Evolutionary conservation across 306 rosid genomes (phyloP), one percentile per base, ranked within the genome.

Genomic region (Cicer arietinum): DNA sequence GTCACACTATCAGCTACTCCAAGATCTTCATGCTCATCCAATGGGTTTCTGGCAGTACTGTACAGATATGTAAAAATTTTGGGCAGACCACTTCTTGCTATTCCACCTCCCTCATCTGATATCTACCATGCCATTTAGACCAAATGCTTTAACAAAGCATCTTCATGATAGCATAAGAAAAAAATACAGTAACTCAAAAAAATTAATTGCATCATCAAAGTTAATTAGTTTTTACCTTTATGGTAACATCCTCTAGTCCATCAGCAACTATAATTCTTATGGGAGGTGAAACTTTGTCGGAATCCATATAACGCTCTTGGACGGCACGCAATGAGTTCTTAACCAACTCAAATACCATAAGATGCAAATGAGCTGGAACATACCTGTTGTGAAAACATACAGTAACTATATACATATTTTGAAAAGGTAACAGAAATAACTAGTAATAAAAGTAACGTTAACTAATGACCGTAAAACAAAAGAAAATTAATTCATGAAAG

Each of bases 271-370:
- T 86, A 17, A 94, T 90, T 86, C 84, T 88, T 71, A 94, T 22
- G 10, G 96, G 85, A 72, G 93, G 95, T 6, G 90, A 71, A 71
- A 90, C 88, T 80, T 85, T 90, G 71, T 92, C 98, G 0, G 93
- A 92, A 80, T 92, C 88, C 90, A 94, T 80, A 81, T 7, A 89
- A 56, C 84, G 84, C 86, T 94, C 99, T 88, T 94, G 92, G 66
- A 92, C 99, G 30, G 98, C 99, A 66, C 99, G 97, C 74, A 94
- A 74, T 2, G 99, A 94, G 87, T 94, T 94, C 82, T 94, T 94
- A 35, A 92, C 97, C 88, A 94, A 75, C 93, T 94, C 99, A 66
- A 94, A 94, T 48, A 94, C 95, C 99, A 94, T 94, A 42, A 92
- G 93, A 84, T 92, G 99, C 85, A 94, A 86, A 86, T 94, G 99